Percentiles rank a stretch among this genome's conserved stretches.
phyloP scores from a whole-genome alignment of 345 rosid genomes.

The Dipteronia sinensis region DNA sequence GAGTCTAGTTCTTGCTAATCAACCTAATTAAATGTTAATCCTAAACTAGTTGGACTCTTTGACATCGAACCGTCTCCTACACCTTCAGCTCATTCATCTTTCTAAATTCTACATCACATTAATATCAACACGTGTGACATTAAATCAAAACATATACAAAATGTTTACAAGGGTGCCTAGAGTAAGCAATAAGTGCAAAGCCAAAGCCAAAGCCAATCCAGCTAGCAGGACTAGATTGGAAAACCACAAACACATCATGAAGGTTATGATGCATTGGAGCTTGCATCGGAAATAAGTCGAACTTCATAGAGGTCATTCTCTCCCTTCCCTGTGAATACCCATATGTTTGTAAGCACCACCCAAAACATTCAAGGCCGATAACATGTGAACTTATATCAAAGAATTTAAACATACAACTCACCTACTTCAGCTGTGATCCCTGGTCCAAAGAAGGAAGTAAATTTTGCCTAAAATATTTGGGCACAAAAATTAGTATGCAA shows the following conservation, averaged over 20 bases:
- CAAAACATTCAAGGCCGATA: not conserved
- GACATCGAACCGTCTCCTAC: no score
- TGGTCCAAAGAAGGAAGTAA: conserved; percentile 92
- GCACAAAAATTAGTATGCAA: conserved; percentile 23
- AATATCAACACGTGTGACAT: not conserved
- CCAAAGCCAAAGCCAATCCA: conserved; percentile 3
- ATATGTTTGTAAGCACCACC: conserved; percentile 8
- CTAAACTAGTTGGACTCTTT: no score
- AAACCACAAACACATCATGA: conserved; percentile 29
- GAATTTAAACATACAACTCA: conserved; percentile 36
- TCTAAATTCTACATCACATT: not conserved
- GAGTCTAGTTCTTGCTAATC: no score
- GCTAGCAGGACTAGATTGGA: conserved; percentile 14
- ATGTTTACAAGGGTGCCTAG: conserved; percentile 1
- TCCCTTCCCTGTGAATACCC: conserved; percentile 59
- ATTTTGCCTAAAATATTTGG: conserved; percentile 64
- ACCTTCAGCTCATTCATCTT: not conserved
- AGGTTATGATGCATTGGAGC: conserved; percentile 39
- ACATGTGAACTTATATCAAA: not conserved
- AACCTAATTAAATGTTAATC: no score
- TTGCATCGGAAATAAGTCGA: conserved; percentile 62
- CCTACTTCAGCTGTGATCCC: conserved; percentile 82
- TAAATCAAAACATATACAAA: conserved; percentile 19
- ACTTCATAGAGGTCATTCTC: conserved; percentile 74
- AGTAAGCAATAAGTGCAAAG: not conserved